Evolutionary conservation across 2,329 filamentous ascomycete genomes (phyloP).

Genomic region (Whalleya microplaca): DNA sequence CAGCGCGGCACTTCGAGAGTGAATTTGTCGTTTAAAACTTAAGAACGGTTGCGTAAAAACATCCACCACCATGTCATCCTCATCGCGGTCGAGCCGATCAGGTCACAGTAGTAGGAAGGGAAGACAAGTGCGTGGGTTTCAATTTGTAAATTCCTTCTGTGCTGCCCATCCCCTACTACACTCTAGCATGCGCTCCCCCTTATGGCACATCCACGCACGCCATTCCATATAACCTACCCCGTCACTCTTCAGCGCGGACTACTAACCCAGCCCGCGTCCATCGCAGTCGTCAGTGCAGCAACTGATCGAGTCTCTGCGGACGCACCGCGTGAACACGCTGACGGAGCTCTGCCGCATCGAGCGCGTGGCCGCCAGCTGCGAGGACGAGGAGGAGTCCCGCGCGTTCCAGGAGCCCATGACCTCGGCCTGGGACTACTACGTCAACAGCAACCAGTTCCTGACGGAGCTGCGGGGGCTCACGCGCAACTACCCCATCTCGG

Average conservation of each 20-base stretch:
- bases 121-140: constrained; percentile 38
- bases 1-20: neutral
- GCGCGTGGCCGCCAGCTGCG: constrained; percentile 61
- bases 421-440: constrained; percentile 71
- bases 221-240: neutral
- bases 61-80: constrained; percentile 34
- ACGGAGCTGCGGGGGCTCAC: constrained; percentile 72
- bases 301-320: constrained; percentile 65
- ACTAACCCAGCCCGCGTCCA: neutral
- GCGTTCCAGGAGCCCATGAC: constrained; percentile 68
- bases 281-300: constrained; percentile 46
- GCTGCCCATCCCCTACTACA: neutral
- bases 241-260: too few species aligned
- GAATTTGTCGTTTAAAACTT: neutral
- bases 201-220: constrained; percentile 4
- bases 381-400: constrained; percentile 61
- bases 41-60: neutral
- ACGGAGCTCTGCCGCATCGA: constrained; percentile 75
- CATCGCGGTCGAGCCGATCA: constrained; percentile 34
- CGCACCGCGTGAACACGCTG: constrained; percentile 73
- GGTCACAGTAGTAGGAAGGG: constrained; percentile 32
- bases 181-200: neutral
- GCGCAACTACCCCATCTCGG: constrained; percentile 68
- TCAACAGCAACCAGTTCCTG: constrained; percentile 70
- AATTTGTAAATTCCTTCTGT: constrained; percentile 31